phyloP scores from a whole-genome alignment of 495 filamentous ascomycete species.

The Xanthoparmelia taractica region DNA sequence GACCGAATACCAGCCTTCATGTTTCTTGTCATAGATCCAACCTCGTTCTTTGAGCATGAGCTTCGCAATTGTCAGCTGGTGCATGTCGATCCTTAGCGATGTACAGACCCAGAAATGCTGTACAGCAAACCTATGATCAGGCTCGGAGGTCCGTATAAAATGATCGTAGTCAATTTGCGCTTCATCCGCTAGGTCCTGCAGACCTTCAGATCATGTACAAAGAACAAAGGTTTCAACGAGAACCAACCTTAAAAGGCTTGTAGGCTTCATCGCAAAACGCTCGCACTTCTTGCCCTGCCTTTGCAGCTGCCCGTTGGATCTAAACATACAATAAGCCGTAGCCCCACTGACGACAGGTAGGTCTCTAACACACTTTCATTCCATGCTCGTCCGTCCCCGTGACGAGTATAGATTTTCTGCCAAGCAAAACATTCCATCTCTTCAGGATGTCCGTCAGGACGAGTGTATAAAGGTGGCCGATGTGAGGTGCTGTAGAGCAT shows the following conservation, averaged over 20 bases:
- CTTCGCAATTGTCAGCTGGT: background rate
- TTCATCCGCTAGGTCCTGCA: slow-evolving; percentile 52
- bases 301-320: slow-evolving; percentile 76
- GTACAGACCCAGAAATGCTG: slow-evolving; percentile 65
- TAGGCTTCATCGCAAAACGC: slow-evolving; percentile 54
- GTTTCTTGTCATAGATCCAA: slow-evolving; percentile 76
- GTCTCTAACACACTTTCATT: slow-evolving; percentile 52
- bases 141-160: slow-evolving; percentile 87
- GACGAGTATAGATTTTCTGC: slow-evolving; percentile 62
- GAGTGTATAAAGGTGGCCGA: slow-evolving; percentile 93
- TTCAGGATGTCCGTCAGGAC: slow-evolving; percentile 86
- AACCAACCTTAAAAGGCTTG: slow-evolving; percentile 38
- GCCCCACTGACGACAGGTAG: background rate
- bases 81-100: background rate
- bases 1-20: slow-evolving; percentile 94
- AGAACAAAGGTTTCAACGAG: background rate
- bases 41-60: slow-evolving; percentile 62
- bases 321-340: slow-evolving; percentile 23
- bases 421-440: slow-evolving; percentile 77
- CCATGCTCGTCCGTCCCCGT: slow-evolving; percentile 98
- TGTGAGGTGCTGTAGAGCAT: slow-evolving; percentile 67
- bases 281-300: slow-evolving; percentile 54
- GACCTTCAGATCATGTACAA: background rate
- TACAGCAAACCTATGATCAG: slow-evolving; percentile 73
- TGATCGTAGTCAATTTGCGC: slow-evolving; percentile 65